Conservation (phyloP, 2,329 filamentous ascomycete species). For the Podosphaera xanthii region DNA sequence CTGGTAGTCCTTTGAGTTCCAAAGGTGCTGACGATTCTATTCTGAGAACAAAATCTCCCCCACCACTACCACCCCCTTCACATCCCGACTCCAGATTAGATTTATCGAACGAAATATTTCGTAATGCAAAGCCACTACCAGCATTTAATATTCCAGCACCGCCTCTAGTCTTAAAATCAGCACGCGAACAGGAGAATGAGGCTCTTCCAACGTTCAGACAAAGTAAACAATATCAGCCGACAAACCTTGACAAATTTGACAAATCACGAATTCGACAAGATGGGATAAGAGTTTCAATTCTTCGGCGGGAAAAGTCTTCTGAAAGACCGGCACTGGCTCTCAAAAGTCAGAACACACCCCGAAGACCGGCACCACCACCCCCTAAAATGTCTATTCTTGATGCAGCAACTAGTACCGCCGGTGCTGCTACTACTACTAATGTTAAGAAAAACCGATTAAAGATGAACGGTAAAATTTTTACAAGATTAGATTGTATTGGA, state of each 20-base stretch:
- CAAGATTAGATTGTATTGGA: constrained; percentile 71
- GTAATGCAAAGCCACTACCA: constrained; percentile 22
- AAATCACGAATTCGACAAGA: constrained; percentile 29
- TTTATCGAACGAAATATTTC: constrained; percentile 20
- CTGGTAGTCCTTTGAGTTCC: constrained; percentile 34
- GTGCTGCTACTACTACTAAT: constrained; percentile 54
- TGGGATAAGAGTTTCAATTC: constrained; percentile 21
- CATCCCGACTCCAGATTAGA: constrained; percentile 11
- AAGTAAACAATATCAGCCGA: constrained; percentile 13
- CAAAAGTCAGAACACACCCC: constrained; percentile 46
- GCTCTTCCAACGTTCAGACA: constrained; percentile 44
- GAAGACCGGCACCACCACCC: constrained; percentile 54
- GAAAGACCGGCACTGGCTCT: constrained; percentile 31
- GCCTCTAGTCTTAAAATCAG: constrained; percentile 34
- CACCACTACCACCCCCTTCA: constrained; percentile 9
- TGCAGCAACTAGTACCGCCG: constrained; percentile 63
- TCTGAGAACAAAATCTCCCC: constrained; percentile 12
- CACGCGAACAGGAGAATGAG: constrained; percentile 70
- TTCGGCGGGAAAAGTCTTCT: constrained; percentile 23
- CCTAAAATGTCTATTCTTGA: constrained; percentile 97
- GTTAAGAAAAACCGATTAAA: constrained; percentile 58
- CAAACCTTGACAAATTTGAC: constrained; percentile 17
- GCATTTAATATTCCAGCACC: constrained; percentile 34
- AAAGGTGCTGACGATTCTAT: constrained; percentile 12
- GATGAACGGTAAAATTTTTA: constrained; percentile 81